Conservation (phyloP, 2,329 filamentous ascomycete species). For the Aspergillus glaucus region DNA sequence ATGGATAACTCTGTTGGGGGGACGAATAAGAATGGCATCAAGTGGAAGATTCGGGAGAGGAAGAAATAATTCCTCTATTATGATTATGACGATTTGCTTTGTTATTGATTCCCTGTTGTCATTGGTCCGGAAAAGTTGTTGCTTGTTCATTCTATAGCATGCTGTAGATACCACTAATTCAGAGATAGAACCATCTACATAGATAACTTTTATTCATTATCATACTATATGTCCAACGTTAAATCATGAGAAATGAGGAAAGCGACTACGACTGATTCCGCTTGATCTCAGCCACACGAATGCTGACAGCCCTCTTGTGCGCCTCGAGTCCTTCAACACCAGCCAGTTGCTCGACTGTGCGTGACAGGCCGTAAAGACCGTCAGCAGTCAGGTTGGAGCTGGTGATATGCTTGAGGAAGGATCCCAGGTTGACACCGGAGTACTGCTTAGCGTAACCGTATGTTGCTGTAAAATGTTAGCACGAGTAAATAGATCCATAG, state of each 20-base stretch:
- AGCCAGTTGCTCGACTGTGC: constrained; percentile 89
- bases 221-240: not conserved
- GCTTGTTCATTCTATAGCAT: not conserved
- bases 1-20: constrained; percentile 57
- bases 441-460: constrained; percentile 99
- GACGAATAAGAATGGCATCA: constrained; percentile 57
- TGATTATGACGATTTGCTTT: not conserved
- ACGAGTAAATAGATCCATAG: constrained; percentile 10
- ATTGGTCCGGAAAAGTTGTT: constrained; percentile 11
- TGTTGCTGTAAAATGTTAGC: constrained; percentile 56
- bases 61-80: constrained; percentile 34
- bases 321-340: constrained; percentile 93
- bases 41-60: constrained; percentile 58
- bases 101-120: not conserved
- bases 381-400: constrained; percentile 82
- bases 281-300: constrained; percentile 50
- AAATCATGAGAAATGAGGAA: not conserved
- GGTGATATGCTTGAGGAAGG: constrained; percentile 97
- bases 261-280: constrained; percentile 8
- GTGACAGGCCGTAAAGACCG: constrained; percentile 76
- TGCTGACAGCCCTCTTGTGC: constrained; percentile 68
- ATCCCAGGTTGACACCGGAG: constrained; percentile 91
- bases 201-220: not conserved
- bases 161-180: constrained; percentile 1
- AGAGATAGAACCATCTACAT: not conserved